A percentile compares a stretch with the other conserved stretches of the same genome.
phyloP scores from a whole-genome alignment of 805 yeast species.

The Saturnispora zaruensis region DNA sequence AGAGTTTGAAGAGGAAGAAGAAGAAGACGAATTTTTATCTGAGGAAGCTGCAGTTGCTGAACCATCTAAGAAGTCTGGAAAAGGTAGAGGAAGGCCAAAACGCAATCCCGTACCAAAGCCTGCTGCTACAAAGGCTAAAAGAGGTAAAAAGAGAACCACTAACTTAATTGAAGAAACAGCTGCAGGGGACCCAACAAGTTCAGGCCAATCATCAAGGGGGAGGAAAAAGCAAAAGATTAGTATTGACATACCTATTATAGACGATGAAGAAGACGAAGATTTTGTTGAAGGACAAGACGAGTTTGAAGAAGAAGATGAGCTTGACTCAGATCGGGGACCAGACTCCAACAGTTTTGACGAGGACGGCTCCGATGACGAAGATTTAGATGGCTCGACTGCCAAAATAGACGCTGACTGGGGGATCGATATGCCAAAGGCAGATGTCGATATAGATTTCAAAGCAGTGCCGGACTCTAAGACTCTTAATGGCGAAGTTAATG shows the following conservation, averaged over 20 bases:
- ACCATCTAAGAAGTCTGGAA: constrained; percentile 2
- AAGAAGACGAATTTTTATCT: constrained; percentile 9
- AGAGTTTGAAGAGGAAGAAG: constrained; percentile 11
- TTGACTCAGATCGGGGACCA: constrained; percentile 5
- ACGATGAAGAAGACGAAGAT: constrained; percentile 8
- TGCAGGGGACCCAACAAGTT: not conserved
- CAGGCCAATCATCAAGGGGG: constrained; percentile 10
- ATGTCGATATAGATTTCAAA: constrained; percentile 11
- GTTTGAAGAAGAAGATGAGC: constrained; percentile 9
- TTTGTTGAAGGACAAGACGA: constrained; percentile 11
- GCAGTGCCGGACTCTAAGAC: constrained; percentile 17
- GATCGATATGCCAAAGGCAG: constrained; percentile 11
- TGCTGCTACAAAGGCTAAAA: constrained; percentile 17
- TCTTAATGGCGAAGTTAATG: constrained; percentile 18
- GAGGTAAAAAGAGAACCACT: constrained; percentile 12
- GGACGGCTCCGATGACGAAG: not conserved
- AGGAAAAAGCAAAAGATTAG: constrained; percentile 7
- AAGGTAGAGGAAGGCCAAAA: constrained; percentile 4
- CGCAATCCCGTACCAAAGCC: constrained; percentile 12
- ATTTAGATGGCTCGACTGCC: constrained; percentile 6
- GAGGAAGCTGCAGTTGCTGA: not conserved
- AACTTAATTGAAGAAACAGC: constrained; percentile 13
- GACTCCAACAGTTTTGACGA: not conserved
- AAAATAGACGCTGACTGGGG: constrained; percentile 25
- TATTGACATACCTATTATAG: constrained; percentile 4